Evolutionary conservation across 257 asterid genomes (phyloP).

Genomic region (Sherardia arvensis): DNA sequence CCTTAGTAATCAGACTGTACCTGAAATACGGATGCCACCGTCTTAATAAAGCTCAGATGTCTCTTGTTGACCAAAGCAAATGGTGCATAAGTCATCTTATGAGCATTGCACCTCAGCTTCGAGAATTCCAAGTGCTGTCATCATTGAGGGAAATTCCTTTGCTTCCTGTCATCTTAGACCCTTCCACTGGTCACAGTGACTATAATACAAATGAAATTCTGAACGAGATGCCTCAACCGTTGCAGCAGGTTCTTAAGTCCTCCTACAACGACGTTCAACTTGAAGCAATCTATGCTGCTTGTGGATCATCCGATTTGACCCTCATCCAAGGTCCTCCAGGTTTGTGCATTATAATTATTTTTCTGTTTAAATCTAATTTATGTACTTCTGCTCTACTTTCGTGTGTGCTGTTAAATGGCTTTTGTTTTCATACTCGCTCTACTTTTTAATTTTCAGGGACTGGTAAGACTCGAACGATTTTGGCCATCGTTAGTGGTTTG

Average conservation of each 20-base stretch:
- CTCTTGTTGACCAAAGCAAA: constrained; percentile 81
- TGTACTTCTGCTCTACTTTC: not conserved
- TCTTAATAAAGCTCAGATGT: constrained; percentile 67
- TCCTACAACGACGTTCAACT: constrained; percentile 80
- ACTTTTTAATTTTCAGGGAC: constrained; percentile 50
- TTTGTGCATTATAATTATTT: constrained; percentile 12
- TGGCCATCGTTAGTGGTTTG: constrained; percentile 80
- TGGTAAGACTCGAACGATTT: constrained; percentile 87
- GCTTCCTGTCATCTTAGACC: constrained; percentile 81
- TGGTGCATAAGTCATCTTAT: constrained; percentile 78
- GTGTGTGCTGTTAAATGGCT: not conserved
- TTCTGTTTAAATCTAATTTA: constrained; percentile 9
- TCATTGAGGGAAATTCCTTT: constrained; percentile 79
- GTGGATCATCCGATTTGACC: constrained; percentile 61
- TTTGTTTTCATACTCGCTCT: not conserved
- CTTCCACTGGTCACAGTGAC: constrained; percentile 40
- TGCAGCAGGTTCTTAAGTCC: constrained; percentile 58
- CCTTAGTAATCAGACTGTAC: constrained; percentile 60
- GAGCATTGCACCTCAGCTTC: constrained; percentile 95
- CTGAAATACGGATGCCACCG: constrained; percentile 72
- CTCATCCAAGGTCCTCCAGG: constrained; percentile 99
- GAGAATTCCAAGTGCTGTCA: constrained; percentile 96
- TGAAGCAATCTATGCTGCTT: constrained; percentile 74
- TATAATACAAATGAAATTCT: constrained; percentile 37
- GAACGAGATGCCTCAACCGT: constrained; percentile 44